These are phyloP conservation scores for Cyclotella cryptica DNA, from an alignment of 108 stramenopile genomes.

Conservation along the genomic window DNA sequence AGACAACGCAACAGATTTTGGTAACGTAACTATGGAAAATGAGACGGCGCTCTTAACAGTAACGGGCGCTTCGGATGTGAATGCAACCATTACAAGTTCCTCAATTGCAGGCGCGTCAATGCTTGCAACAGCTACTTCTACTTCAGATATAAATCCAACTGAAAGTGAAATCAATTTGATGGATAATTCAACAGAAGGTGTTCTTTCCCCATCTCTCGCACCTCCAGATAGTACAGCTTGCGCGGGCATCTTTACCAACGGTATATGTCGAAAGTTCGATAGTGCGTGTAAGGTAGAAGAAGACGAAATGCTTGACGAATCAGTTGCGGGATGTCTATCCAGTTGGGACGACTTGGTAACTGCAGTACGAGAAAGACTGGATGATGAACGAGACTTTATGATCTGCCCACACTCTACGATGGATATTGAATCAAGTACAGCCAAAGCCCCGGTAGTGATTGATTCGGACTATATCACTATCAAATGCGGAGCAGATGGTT, in stretches of 20 bases:
- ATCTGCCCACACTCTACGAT: conserved; percentile 40
- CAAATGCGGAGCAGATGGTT: conserved; percentile 35
- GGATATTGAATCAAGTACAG: conserved; percentile 9
- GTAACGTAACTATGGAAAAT: neutral
- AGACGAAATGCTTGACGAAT: neutral
- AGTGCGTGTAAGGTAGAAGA: neutral
- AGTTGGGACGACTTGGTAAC: conserved; percentile 44
- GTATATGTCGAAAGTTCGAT: conserved; percentile 6
- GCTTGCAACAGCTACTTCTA: no score
- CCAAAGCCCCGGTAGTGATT: conserved; percentile 35
- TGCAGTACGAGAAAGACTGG: conserved; percentile 34
- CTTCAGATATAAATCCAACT: neutral
- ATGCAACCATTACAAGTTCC: neutral
- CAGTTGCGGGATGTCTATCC: conserved; percentile 21
- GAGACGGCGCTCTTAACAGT: neutral
- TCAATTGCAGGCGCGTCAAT: neutral
- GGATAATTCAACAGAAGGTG: neutral
- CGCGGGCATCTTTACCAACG: conserved; percentile 2
- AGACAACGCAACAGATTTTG: neutral
- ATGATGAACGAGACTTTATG: conserved; percentile 31
- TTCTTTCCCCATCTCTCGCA: neutral
- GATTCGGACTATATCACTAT: conserved; percentile 38
- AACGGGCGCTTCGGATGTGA: neutral
- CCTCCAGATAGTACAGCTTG: neutral
- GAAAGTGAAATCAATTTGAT: neutral